Evolutionary conservation across 352 stramenopile genomes (phyloP).

Genomic region (Thraustochytrium striatum): DNA sequence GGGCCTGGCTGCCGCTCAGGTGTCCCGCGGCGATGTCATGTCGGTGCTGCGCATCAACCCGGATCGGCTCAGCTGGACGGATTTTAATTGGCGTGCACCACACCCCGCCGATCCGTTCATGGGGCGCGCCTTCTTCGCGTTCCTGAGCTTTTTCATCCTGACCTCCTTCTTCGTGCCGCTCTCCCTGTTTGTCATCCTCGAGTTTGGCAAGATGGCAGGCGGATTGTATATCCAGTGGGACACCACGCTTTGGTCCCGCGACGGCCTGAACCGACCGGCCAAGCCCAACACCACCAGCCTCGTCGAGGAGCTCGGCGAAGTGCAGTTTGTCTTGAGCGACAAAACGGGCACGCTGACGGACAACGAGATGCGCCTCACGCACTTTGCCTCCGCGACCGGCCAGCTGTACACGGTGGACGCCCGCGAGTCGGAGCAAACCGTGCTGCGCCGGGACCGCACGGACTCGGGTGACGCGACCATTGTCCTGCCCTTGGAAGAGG

Average conservation of each 20-base stretch:
- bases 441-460: constrained; percentile 62
- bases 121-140: constrained; percentile 2
- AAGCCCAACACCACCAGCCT: constrained; percentile 65
- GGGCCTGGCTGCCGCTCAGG: neutral
- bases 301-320: constrained; percentile 59
- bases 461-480: constrained; percentile 43
- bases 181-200: constrained; percentile 93
- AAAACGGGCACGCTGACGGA: constrained; percentile 44
- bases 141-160: constrained; percentile 80
- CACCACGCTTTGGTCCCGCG: constrained; percentile 67
- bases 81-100: neutral
- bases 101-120: neutral
- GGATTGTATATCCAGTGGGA: constrained; percentile 88
- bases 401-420: constrained; percentile 13
- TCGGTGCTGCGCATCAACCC: neutral
- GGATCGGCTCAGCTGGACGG: neutral
- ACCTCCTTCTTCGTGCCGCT: constrained; percentile 95
- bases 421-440: constrained; percentile 81
- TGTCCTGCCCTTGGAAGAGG: constrained; percentile 64
- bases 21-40: neutral
- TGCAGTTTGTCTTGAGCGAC: constrained; percentile 52
- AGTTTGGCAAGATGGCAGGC: constrained; percentile 88
- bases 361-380: constrained; percentile 40
- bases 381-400: constrained; percentile 74
- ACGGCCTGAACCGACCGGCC: constrained; percentile 68